Conservation (phyloP, 495 filamentous ascomycete species). For the Astrocystis sublimbata region DNA sequence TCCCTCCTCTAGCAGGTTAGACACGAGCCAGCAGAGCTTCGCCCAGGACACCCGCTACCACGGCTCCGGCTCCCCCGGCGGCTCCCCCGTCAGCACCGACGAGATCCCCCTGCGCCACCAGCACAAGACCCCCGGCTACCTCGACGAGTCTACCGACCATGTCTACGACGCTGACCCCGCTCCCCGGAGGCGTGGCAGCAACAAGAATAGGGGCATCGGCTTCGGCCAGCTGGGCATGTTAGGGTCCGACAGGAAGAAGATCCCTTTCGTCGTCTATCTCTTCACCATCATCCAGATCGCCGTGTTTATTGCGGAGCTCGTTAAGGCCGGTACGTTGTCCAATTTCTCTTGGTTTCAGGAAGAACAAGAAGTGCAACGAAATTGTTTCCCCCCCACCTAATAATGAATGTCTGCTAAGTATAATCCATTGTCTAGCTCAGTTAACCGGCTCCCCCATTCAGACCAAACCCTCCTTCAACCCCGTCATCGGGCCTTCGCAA, state of each 20-base stretch:
- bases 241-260: slow-evolving; percentile 53
- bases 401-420: background rate
- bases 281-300: slow-evolving; percentile 74
- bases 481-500: slow-evolving; percentile 92
- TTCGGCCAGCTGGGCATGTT: slow-evolving; percentile 53
- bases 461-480: slow-evolving; percentile 84
- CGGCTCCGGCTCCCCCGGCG: slow-evolving; percentile 43
- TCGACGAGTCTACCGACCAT: slow-evolving; percentile 50
- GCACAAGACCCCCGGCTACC: slow-evolving; percentile 36
- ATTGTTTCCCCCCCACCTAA: background rate
- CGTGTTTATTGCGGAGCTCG: slow-evolving; percentile 90
- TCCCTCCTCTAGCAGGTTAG: slow-evolving; percentile 30
- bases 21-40: slow-evolving; percentile 42
- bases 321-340: slow-evolving; percentile 64
- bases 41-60: slow-evolving; percentile 59
- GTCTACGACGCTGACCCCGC: slow-evolving; percentile 48
- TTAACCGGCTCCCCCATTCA: slow-evolving; percentile 78
- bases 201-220: slow-evolving; percentile 37
- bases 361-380: too few species aligned
- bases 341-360: background rate
- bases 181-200: slow-evolving; percentile 22
- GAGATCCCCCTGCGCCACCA: slow-evolving; percentile 66
- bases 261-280: slow-evolving; percentile 81
- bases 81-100: slow-evolving; percentile 51
- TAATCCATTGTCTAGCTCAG: slow-evolving; percentile 35